Conservation (phyloP, 2,329 filamentous ascomycete genomes). For the Dothideomycetes sp. region DNA sequence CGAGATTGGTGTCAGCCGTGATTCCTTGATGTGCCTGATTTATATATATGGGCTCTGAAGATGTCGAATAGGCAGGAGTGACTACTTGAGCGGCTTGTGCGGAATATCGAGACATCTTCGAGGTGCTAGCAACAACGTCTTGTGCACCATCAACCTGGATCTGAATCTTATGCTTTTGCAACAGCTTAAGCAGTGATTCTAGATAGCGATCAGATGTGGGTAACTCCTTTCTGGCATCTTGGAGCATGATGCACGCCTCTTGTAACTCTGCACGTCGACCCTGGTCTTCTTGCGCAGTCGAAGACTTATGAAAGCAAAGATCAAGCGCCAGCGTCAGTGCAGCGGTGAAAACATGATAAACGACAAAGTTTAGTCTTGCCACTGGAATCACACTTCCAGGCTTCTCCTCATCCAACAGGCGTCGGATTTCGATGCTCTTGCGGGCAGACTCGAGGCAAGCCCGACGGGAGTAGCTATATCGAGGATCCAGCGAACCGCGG, state of each 20-base stretch:
- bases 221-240: constrained; percentile 16
- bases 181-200: constrained; percentile 18
- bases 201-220: constrained; percentile 17
- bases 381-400: background rate
- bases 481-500: constrained; percentile 16
- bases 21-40: background rate
- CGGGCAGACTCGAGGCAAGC: constrained; percentile 20
- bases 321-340: constrained; percentile 23
- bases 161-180: constrained; percentile 20
- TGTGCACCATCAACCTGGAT: constrained; percentile 13
- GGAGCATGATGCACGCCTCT: constrained; percentile 20
- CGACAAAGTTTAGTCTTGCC: constrained; percentile 4
- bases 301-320: constrained; percentile 20
- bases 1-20: constrained; percentile 9
- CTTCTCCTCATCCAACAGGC: constrained; percentile 9
- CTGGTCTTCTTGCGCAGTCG: constrained; percentile 4
- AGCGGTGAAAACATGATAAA: constrained; percentile 22
- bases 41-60: background rate
- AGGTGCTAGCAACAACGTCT: too few relatives aligned
- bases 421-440: constrained; percentile 14
- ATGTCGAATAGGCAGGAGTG: background rate
- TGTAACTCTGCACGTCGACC: constrained; percentile 16
- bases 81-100: too few relatives aligned
- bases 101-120: too few relatives aligned
- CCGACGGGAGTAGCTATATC: constrained; percentile 17